Evolutionary conservation across 139 green algal genomes (phyloP), one percentile per base, ranked within the genome.

Genomic region (Ostreobium quekettii): DNA sequence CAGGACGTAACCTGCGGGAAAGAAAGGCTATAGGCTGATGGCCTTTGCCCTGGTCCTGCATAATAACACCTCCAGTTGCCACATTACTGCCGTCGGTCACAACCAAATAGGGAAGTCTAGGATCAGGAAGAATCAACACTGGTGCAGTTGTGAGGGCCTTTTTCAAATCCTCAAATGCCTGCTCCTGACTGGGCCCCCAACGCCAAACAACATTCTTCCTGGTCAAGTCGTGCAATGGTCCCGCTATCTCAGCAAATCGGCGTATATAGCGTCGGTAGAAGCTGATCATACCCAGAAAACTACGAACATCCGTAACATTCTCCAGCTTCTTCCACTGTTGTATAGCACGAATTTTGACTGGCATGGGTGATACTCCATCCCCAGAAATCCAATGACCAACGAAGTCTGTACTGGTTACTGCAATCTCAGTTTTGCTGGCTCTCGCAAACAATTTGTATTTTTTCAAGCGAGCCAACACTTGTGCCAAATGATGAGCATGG

Each of bases 361-460:
- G 68, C 35, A 77, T 67, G 36, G 74, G 57, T 6, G 47, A 39
- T 31, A 84, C 24, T 0, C 74, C 71, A 2, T 78, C 39, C 42
- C 6, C 19, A 30, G 64, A 59, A 19, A 86, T 53, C 29, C 77
- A 62, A 28, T 82, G 74, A 5, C 77, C 80, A 11, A 86, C 47
- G 38, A 75, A 83, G n/a, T 76, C 56, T 26, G 76, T 6, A 19
- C 69, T n/a, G 15, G 36, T 5, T 37, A 62, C 39, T 28, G 33
- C 39, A 46, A 84, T 82, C 0, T 71, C 36, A 56, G 71, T 82
- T 49, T 87, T 87, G n/a, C 31, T 47, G 1, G 62, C 8, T n/a
- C 78, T 79, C 15, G 71, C 74, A 56, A 73, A 82, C 0, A 84
- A 26, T 35, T 81, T 37, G 31, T 86, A 35, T 0, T 77, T 39